Conservation (phyloP, 1,139 yeast species). For the Arxiozyma slooffiae region DNA sequence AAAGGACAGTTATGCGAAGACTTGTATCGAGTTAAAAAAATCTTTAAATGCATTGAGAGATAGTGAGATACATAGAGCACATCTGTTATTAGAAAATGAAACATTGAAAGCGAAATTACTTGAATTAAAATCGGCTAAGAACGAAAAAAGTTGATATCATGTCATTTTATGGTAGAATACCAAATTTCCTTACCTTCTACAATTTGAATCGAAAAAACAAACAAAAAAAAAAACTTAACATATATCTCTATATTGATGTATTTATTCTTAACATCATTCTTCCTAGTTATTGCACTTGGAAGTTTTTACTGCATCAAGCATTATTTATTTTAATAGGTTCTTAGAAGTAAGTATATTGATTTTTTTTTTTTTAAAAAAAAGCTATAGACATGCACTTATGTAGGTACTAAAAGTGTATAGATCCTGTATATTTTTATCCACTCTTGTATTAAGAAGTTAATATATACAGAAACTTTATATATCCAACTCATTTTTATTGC, state of each 20-base stretch:
- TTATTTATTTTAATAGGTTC: neutral
- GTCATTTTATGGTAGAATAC: neutral
- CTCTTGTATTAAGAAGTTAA: neutral
- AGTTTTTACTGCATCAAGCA: neutral
- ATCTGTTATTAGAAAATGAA: conserved; percentile 26
- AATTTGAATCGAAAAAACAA: too few species aligned
- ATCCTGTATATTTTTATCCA: neutral
- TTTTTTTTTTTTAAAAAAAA: too few species aligned
- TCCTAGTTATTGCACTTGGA: neutral
- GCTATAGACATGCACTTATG: neutral
- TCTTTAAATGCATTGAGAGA: conserved; percentile 29
- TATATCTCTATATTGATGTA: neutral
- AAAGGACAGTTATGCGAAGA: conserved; percentile 28
- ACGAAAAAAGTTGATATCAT: neutral
- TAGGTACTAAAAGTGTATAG: neutral
- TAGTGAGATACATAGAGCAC: conserved; percentile 32
- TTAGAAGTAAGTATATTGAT: too few species aligned
- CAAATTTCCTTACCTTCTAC: neutral
- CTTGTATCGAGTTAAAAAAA: conserved; percentile 29
- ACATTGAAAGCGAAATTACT: conserved; percentile 10
- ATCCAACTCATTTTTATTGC: conserved; percentile 37
- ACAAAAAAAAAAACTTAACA: too few species aligned
- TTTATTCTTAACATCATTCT: neutral
- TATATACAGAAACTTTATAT: conserved; percentile 3
- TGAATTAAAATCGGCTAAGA: conserved; percentile 6